These are phyloP conservation scores for Sugiyamaella valdiviana DNA, from an alignment of 805 yeast genomes.

Conservation along the genomic window DNA sequence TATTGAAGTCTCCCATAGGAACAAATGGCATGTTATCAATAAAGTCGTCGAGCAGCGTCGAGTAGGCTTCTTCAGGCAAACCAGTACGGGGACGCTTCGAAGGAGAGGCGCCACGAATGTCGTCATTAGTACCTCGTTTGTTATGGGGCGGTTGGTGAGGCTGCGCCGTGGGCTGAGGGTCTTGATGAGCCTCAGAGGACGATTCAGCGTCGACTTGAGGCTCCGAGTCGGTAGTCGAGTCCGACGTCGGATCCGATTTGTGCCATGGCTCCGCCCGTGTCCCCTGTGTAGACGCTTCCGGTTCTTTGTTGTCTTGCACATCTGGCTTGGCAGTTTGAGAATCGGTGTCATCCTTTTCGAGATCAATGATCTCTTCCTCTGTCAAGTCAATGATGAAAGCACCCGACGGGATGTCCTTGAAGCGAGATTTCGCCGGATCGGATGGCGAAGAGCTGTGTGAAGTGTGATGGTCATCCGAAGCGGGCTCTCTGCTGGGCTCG, in stretches of 20 bases:
- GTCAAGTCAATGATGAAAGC: constrained; percentile 11
- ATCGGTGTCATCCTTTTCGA: not conserved
- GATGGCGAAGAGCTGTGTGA: too few relatives aligned
- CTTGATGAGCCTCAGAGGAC: not conserved
- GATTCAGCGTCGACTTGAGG: not conserved
- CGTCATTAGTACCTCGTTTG: not conserved
- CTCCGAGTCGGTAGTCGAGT: not conserved
- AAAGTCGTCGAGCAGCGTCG: constrained; percentile 9
- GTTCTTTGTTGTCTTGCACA: not conserved
- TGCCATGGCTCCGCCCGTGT: too few relatives aligned
- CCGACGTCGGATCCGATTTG: not conserved
- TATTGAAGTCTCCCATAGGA: constrained; percentile 26
- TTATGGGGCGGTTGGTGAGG: not conserved
- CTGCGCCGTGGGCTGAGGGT: not conserved
- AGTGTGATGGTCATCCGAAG: not conserved
- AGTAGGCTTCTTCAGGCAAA: constrained; percentile 2
- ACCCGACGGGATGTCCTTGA: not conserved
- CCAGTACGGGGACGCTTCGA: not conserved
- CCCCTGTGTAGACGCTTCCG: not conserved
- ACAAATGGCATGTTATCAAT: constrained; percentile 25
- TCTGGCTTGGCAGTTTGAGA: not conserved
- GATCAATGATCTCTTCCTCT: constrained; percentile 1
- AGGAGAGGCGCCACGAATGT: constrained; percentile 1
- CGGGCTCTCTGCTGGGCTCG: not conserved
- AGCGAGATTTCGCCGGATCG: not conserved